Percentiles rank a stretch among this genome's conserved stretches.
Conservation (phyloP, 176 grass and related monocot genomes). For the Phragmites australis region DNA sequence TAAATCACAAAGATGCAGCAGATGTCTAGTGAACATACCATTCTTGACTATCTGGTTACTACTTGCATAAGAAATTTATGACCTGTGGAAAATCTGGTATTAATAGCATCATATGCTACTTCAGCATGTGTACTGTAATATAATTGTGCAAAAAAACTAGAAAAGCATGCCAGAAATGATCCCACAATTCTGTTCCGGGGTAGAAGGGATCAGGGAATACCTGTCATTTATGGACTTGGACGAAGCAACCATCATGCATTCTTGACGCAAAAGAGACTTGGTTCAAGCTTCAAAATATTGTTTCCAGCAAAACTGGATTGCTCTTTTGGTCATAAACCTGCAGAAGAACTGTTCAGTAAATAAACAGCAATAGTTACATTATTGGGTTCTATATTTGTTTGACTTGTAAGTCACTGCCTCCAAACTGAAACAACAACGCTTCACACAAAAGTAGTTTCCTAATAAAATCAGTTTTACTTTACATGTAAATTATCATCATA, state of each 20-base stretch:
- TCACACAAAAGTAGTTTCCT: not conserved
- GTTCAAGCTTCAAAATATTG: not conserved
- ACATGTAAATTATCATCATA: not conserved
- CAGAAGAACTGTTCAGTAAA: not conserved
- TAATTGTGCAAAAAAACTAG: not conserved
- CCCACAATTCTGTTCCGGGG: not conserved
- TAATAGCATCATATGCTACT: not conserved
- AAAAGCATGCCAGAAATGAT: not conserved
- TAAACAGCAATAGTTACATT: not conserved
- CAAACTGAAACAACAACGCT: not conserved
- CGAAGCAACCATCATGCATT: not conserved
- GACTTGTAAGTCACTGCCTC: not conserved
- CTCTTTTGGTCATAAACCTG: not conserved
- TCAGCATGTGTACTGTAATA: not conserved
- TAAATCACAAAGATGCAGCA: not conserved
- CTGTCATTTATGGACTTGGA: not conserved
- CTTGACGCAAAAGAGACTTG: not conserved
- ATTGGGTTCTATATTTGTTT: not conserved
- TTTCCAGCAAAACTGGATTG: not conserved
- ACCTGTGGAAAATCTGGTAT: not conserved
- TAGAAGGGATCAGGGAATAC: not conserved
- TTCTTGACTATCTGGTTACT: not conserved
- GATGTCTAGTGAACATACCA: not conserved
- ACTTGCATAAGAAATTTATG: not conserved
- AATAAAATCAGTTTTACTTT: not conserved